phyloP scores from a whole-genome alignment of 306 rosid genomes.

The Inga oerstediana region DNA sequence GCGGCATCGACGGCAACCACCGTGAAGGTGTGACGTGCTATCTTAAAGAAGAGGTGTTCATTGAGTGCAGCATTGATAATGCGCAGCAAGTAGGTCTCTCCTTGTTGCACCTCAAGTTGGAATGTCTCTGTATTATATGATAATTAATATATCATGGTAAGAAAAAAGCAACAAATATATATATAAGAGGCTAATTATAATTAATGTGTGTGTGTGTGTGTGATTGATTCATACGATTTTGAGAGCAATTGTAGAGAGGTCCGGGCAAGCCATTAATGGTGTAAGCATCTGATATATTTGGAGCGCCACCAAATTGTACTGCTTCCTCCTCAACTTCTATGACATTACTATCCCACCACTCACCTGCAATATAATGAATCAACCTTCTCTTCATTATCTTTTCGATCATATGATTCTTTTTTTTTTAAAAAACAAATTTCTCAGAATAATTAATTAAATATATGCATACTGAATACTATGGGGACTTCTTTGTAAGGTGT shows the following conservation, averaged over 20 bases:
- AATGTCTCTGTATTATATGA: conserved; percentile 5
- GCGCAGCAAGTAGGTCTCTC: conserved; percentile 51
- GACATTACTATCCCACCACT: conserved; percentile 63
- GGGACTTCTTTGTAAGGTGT: conserved; percentile 43
- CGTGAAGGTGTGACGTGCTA: conserved; percentile 53
- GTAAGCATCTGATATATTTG: conserved; percentile 45
- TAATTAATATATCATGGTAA: background rate
- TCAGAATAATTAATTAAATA: background rate
- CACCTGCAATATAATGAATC: conserved; percentile 38
- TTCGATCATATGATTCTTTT: no score
- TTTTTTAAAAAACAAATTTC: no score
- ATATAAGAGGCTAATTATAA: no score
- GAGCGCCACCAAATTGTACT: conserved; percentile 23
- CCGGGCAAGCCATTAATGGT: conserved; percentile 63
- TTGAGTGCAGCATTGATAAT: conserved; percentile 66
- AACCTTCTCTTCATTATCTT: background rate
- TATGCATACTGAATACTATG: conserved; percentile 45
- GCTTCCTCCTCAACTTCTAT: conserved; percentile 44
- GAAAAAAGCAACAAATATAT: no score
- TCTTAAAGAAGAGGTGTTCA: conserved; percentile 49
- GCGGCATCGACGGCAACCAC: conserved; percentile 56
- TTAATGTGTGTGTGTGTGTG: no score
- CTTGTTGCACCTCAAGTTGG: conserved; percentile 35
- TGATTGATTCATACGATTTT: conserved; percentile 12
- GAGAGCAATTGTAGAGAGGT: conserved; percentile 48